Evolutionary conservation across 495 filamentous ascomycete species (phyloP).

Genomic region (Daldinia vernicosa): DNA sequence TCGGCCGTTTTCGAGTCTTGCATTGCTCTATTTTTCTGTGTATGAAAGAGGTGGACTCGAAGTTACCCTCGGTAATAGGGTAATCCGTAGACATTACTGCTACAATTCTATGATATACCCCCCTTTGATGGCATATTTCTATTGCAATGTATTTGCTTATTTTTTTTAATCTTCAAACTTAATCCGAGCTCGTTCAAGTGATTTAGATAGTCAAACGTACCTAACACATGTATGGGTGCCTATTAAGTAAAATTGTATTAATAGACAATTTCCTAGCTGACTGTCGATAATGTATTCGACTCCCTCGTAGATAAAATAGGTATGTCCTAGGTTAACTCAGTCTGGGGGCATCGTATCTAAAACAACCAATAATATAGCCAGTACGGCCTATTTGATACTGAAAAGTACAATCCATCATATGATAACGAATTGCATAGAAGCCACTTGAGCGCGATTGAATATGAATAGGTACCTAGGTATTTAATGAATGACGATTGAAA

Average conservation of each 20-base stretch:
- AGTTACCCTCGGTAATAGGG: slow-evolving; percentile 2
- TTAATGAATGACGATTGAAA: too few species aligned
- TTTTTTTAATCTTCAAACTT: not conserved
- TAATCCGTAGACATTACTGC: slow-evolving; percentile 1
- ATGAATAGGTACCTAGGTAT: too few species aligned
- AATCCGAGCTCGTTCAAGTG: not conserved
- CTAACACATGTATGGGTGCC: not conserved
- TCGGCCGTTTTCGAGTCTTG: not conserved
- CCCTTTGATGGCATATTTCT: not conserved
- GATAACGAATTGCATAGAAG: too few species aligned
- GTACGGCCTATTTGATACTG: too few species aligned
- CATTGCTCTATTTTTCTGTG: not conserved
- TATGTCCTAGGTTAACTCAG: too few species aligned
- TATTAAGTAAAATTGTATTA: not conserved
- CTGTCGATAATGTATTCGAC: too few species aligned
- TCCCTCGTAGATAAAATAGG: too few species aligned
- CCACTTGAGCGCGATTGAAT: too few species aligned
- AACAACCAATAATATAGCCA: too few species aligned
- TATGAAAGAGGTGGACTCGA: slow-evolving; percentile 1
- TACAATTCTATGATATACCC: slow-evolving; percentile 26
- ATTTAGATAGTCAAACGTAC: not conserved
- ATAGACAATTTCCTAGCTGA: not conserved
- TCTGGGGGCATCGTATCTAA: too few species aligned
- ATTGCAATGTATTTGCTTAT: not conserved
- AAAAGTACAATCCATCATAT: too few species aligned